phyloP scores from a whole-genome alignment of 371 early-diverging fungal species.

The Apophysomyces sp. region DNA sequence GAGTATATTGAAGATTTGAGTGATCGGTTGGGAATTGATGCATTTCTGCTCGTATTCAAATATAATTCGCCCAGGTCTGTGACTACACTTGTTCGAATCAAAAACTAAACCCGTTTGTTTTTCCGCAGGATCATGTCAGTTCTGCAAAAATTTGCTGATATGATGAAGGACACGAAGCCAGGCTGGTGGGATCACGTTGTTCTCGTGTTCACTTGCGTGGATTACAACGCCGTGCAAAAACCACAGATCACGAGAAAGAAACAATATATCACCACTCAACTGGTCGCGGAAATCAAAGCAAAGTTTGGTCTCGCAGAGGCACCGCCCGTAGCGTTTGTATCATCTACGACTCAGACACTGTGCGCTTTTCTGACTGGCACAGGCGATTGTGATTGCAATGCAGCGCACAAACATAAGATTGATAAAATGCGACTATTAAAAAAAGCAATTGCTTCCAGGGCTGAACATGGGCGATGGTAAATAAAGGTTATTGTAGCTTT shows the following conservation, averaged over 20 bases:
- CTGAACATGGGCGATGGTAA: neutral
- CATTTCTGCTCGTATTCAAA: slow-evolving; percentile 51
- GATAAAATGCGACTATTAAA: slow-evolving; percentile 27
- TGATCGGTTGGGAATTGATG: slow-evolving; percentile 45
- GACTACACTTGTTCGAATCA: neutral
- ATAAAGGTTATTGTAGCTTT: neutral
- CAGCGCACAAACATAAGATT: slow-evolving; percentile 19
- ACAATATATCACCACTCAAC: slow-evolving; percentile 13
- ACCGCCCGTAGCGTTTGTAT: slow-evolving; percentile 27
- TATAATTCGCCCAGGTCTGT: slow-evolving; percentile 21
- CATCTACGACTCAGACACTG: slow-evolving; percentile 14
- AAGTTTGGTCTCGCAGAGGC: slow-evolving; percentile 13
- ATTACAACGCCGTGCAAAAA: slow-evolving; percentile 26
- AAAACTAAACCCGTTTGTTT: neutral
- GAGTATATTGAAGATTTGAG: slow-evolving; percentile 47
- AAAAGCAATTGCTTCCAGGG: slow-evolving; percentile 2
- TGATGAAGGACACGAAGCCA: slow-evolving; percentile 46
- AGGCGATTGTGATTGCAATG: slow-evolving; percentile 25
- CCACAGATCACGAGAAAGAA: slow-evolving; percentile 16
- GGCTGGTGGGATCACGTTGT: slow-evolving; percentile 53
- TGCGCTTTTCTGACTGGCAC: slow-evolving; percentile 19
- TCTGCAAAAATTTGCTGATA: slow-evolving; percentile 37
- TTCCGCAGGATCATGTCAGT: slow-evolving; percentile 29
- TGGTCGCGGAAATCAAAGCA: slow-evolving; percentile 18
- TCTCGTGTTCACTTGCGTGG: slow-evolving; percentile 53